phyloP scores from a whole-genome alignment of 2,329 filamentous ascomycete genomes.

The Fusarium papillatum region DNA sequence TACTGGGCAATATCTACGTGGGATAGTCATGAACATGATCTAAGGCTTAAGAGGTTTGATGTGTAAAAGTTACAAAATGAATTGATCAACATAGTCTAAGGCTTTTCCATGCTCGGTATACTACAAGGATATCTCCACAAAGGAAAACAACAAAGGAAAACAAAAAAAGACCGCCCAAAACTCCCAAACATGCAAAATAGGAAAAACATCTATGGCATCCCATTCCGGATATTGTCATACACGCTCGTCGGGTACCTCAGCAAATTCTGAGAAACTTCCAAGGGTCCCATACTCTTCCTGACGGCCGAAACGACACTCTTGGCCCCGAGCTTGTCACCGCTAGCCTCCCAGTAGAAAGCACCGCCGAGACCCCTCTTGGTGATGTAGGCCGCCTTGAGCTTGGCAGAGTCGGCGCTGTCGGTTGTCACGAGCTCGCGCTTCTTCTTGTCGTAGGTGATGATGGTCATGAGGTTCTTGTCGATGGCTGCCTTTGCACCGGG shows the following conservation, averaged over 20 bases:
- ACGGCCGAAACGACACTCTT: conserved; percentile 71
- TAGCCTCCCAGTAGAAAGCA: conserved; percentile 89
- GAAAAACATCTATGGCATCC: conserved; percentile 43
- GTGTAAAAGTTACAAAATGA: not conserved
- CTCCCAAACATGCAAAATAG: conserved; percentile 14
- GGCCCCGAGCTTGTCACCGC: conserved; percentile 68
- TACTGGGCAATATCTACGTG: not conserved
- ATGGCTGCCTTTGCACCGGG: conserved; percentile 68
- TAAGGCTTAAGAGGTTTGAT: rapidly evolving
- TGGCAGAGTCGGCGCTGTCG: conserved; percentile 71
- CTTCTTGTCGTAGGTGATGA: conserved; percentile 77
- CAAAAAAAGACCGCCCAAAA: not conserved
- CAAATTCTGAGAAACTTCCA: conserved; percentile 66
- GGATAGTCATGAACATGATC: not conserved
- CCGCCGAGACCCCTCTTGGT: conserved; percentile 74
- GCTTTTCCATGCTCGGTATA: conserved; percentile 30
- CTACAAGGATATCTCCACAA: conserved; percentile 14
- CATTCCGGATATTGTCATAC: conserved; percentile 68
- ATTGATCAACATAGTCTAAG: conserved; percentile 7
- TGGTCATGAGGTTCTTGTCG: conserved; percentile 71
- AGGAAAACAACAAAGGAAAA: conserved; percentile 11
- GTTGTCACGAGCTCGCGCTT: conserved; percentile 78
- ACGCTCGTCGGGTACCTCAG: conserved; percentile 68
- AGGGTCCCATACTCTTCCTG: conserved; percentile 57
- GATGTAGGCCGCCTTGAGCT: conserved; percentile 75